Conservation (phyloP, 108 stramenopile species). For the Skeletonema potamos region DNA sequence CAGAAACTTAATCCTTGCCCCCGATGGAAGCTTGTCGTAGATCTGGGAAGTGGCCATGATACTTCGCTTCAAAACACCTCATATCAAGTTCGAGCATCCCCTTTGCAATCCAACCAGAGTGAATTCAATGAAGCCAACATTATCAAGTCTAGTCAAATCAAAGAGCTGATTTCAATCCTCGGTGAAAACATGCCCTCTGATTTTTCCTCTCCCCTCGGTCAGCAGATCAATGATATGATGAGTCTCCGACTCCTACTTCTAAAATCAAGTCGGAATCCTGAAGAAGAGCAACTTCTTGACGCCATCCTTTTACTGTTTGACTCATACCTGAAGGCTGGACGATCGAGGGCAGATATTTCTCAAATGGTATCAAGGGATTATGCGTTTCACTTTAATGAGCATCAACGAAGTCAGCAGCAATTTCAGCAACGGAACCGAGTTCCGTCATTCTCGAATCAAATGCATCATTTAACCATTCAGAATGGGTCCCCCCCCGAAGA, state of each 20-base stretch:
- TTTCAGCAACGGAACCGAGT: neutral
- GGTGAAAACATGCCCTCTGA: conserved; percentile 63
- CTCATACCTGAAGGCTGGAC: conserved; percentile 52
- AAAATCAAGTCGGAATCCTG: conserved; percentile 41
- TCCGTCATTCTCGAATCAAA: neutral
- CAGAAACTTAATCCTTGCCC: conserved; percentile 75
- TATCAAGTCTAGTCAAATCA: conserved; percentile 7
- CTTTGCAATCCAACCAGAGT: neutral
- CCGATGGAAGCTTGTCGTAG: conserved; percentile 84
- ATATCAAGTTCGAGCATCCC: neutral
- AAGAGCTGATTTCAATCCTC: conserved; percentile 37
- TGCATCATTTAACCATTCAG: neutral
- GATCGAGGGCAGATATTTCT: conserved; percentile 50
- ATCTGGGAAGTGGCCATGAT: conserved; percentile 38
- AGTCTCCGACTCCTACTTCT: conserved; percentile 61
- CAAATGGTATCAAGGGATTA: conserved; percentile 73
- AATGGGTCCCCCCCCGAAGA: neutral
- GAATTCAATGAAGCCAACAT: neutral
- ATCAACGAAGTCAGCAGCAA: neutral
- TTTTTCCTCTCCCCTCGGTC: conserved; percentile 47
- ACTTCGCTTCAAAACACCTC: neutral
- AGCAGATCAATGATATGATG: conserved; percentile 60
- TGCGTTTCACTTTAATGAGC: conserved; percentile 34
- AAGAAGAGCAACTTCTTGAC: conserved; percentile 55
- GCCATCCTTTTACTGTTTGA: conserved; percentile 56